phyloP scores from a whole-genome alignment of 2,329 filamentous ascomycete genomes.

The Pseudogymnoascus sp. region DNA sequence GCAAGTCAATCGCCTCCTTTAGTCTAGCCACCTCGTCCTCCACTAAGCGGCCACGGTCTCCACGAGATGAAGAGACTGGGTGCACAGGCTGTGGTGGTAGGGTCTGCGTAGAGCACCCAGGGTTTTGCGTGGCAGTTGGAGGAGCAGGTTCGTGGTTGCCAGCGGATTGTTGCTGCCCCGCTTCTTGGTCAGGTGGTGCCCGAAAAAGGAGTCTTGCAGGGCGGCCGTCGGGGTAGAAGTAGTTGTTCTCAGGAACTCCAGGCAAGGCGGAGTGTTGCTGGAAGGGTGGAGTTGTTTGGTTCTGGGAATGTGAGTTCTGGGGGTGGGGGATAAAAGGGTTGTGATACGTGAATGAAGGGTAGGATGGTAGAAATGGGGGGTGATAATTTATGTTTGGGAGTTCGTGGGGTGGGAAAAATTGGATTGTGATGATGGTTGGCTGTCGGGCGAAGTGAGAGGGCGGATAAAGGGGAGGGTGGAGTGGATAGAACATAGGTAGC shows the following conservation, averaged over 20 bases:
- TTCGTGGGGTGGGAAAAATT: not conserved
- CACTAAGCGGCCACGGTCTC: not conserved
- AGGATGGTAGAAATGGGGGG: not conserved
- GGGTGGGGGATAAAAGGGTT: not conserved
- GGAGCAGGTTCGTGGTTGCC: not conserved
- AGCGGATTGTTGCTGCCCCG: not conserved
- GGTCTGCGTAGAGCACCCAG: not conserved
- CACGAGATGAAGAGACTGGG: not conserved
- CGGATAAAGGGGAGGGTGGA: not conserved
- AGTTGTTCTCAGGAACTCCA: not conserved
- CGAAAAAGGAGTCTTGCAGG: not conserved
- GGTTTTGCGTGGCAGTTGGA: not conserved
- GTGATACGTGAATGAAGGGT: not conserved
- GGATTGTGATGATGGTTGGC: not conserved
- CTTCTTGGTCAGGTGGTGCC: not conserved
- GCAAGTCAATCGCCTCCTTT: not conserved
- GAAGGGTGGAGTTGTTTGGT: not conserved
- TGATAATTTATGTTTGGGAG: not conserved
- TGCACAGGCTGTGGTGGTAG: not conserved
- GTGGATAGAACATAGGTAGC: not conserved
- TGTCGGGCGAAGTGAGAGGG: not conserved
- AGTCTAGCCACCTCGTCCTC: not conserved
- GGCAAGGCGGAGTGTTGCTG: not conserved
- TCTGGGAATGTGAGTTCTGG: not conserved
- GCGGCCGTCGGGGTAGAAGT: not conserved